These are phyloP conservation scores for Setaria italica DNA, from an alignment of 202 grass and related monocot species.

Conservation along the genomic window DNA sequence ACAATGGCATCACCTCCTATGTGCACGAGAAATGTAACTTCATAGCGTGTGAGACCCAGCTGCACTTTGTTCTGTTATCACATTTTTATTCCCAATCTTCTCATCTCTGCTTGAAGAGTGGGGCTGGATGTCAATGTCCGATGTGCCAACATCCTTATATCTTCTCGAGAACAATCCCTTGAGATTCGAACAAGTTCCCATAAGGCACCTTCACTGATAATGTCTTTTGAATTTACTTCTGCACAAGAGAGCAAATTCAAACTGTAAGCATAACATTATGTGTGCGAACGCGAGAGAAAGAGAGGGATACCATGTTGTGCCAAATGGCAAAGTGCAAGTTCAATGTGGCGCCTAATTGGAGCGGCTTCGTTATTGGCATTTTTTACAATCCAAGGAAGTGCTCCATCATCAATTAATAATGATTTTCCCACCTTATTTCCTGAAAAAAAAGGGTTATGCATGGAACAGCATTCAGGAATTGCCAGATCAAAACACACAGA, in stretches of 20 bases:
- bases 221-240: slow-evolving; percentile 95
- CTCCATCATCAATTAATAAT: slow-evolving; percentile 89
- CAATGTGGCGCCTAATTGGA: slow-evolving; percentile 95
- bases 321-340: slow-evolving; percentile 96
- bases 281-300: background rate
- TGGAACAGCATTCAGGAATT: background rate
- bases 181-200: slow-evolving; percentile 98
- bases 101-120: slow-evolving; percentile 84
- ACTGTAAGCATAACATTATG: slow-evolving; percentile 34
- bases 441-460: slow-evolving; percentile 44
- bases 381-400: slow-evolving; percentile 96
- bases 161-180: slow-evolving; percentile 91
- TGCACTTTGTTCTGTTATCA: slow-evolving; percentile 50
- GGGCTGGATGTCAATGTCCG: slow-evolving; percentile 86
- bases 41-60: background rate
- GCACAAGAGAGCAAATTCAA: slow-evolving; percentile 37
- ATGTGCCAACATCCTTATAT: slow-evolving; percentile 86
- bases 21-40: slow-evolving; percentile 22
- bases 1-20: slow-evolving; percentile 4
- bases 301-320: slow-evolving; percentile 82
- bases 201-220: slow-evolving; percentile 87
- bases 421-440: slow-evolving; percentile 86
- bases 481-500: background rate
- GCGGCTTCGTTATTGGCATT: slow-evolving; percentile 98
- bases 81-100: slow-evolving; percentile 81